These are phyloP conservation scores for Ministeria vibrans DNA, from an alignment of 78 protist genomes.

Conservation along the genomic window DNA sequence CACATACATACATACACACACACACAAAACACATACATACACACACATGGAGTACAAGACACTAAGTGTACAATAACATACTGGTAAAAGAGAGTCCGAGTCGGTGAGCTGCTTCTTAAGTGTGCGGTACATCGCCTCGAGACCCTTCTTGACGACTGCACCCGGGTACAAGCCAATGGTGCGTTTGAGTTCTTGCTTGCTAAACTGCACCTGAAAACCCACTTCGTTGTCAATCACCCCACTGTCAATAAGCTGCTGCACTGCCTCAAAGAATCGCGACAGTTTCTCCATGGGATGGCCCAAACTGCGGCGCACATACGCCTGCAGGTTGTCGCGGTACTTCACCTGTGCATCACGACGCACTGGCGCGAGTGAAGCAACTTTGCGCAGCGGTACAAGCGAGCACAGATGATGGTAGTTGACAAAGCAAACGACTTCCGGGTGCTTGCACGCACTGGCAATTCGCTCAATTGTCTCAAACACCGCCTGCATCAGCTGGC, in stretches of 20 bases:
- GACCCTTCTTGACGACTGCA: background rate
- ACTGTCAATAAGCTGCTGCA: background rate
- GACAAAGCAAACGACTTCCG: background rate
- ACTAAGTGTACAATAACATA: too few relatives aligned
- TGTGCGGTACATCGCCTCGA: background rate
- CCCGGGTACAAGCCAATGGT: background rate
- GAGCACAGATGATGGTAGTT: background rate
- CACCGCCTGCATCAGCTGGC: background rate
- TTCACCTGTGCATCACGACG: background rate
- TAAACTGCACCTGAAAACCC: background rate
- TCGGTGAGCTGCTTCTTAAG: background rate
- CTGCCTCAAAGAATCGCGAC: background rate
- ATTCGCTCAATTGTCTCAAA: background rate
- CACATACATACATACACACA: too few relatives aligned
- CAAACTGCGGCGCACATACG: background rate
- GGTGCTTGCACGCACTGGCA: background rate
- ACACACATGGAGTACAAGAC: too few relatives aligned
- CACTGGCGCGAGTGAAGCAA: background rate
- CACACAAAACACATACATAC: too few relatives aligned
- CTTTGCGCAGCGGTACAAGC: background rate
- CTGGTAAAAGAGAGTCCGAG: background rate
- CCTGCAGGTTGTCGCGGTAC: background rate
- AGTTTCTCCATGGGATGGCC: background rate
- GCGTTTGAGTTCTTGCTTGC: background rate
- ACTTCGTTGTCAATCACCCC: background rate